Evolutionary conservation across 2,329 filamentous ascomycete species (phyloP), one percentile per base, ranked within the genome.

Genomic region (Sphaerulina musiva): DNA sequence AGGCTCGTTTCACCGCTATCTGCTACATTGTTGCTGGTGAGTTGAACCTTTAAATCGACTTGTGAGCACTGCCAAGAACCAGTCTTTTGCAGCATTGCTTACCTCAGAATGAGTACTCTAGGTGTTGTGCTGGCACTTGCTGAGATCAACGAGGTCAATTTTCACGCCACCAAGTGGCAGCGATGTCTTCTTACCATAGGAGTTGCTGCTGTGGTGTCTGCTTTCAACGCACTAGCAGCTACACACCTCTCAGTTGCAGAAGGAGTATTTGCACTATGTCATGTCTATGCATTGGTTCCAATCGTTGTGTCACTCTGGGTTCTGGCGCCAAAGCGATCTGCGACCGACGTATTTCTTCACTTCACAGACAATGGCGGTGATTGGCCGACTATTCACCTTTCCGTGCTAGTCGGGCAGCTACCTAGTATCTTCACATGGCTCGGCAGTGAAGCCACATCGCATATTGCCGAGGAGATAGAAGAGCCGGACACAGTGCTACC

Each of bases 391-490:
- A 70, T 66, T 20, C 67, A 65, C 0, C 47, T 73, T 20, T 61
- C 69, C 5, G 59, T 72, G 1, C 68, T 75, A 60, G 69, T 73
- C 3, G 74, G 73, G 9, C 71, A 74, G 66, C 44, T 60, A 54
- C 23, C 57, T 5, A 58, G 53, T 6, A 60, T 66, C 54, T 68
- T 67, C 43, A 58, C 62, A n/a, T 57, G 63, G 6, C 52, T 63
- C 1, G 61, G 63, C 6, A 62, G 49, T 40, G 73, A 76, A 54
- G 70, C 71, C 8, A 69, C 71, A 17, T 71, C 70, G 2, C 71
- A 75, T 53, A 71, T 76, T 64, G 63, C 72, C 2, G 72, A 76
- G 57, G 73, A 76, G 54, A 68, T 74, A 54, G 69, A 71, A 51
- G 67, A 74, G 29, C 72, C 73, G 1, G 67, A 69, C 17, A 69